Evolutionary conservation across 768 basidiomycete species (phyloP).

Genomic region (Galerina sulciceps): DNA sequence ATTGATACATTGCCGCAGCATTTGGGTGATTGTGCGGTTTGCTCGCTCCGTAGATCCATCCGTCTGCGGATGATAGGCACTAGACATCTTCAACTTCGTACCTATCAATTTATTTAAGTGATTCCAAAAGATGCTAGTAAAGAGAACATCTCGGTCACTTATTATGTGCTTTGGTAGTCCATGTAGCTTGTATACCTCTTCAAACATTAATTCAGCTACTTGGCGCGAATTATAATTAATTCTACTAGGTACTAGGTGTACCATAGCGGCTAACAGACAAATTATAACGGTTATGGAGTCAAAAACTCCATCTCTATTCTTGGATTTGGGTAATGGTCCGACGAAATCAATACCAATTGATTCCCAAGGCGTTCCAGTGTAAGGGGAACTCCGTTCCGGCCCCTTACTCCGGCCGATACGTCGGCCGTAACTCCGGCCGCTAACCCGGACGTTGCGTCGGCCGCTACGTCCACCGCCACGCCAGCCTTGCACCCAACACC

Average conservation of each 20-base stretch:
- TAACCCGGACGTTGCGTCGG: no score
- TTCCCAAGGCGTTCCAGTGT: slow-evolving; percentile 31
- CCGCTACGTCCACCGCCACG: no score
- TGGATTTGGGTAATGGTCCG: slow-evolving; percentile 21
- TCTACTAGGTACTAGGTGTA: slow-evolving; percentile 30
- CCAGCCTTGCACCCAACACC: no score
- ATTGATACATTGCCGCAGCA: slow-evolving; percentile 28
- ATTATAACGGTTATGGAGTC: slow-evolving; percentile 34
- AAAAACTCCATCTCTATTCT: slow-evolving; percentile 22
- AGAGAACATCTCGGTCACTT: slow-evolving; percentile 43
- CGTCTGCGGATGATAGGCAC: slow-evolving; percentile 45
- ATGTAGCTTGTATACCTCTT: slow-evolving; percentile 37
- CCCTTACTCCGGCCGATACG: no score
- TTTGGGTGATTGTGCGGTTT: slow-evolving; percentile 34
- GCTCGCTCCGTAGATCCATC: slow-evolving; percentile 43
- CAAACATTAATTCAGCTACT: slow-evolving; percentile 39
- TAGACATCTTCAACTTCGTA: slow-evolving; percentile 24
- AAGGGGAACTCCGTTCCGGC: no score
- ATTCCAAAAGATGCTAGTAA: slow-evolving; percentile 48
- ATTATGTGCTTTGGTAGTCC: slow-evolving; percentile 43
- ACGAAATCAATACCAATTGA: slow-evolving; percentile 22
- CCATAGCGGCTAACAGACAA: slow-evolving; percentile 24
- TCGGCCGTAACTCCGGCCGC: no score
- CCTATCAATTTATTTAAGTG: slow-evolving; percentile 29
- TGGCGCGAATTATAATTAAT: slow-evolving; percentile 34